phyloP scores from a whole-genome alignment of 495 filamentous ascomycete genomes.

The Annulohypoxylon moriforme region DNA sequence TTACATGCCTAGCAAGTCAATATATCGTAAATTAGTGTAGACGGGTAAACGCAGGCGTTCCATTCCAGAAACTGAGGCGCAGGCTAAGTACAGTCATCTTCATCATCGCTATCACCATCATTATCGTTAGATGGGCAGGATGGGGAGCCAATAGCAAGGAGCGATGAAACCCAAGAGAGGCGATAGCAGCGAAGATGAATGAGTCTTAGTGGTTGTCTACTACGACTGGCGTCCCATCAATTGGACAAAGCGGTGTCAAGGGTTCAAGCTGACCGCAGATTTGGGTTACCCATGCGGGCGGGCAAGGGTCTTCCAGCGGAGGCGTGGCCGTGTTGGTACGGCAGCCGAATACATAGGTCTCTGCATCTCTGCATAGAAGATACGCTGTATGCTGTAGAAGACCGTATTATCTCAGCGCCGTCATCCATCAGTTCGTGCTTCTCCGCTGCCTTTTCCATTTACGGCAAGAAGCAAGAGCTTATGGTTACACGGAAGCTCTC shows the following conservation, averaged over 20 bases:
- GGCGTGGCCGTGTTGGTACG: slow-evolving; percentile 27
- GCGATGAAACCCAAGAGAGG: slow-evolving; percentile 31
- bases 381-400: too few relatives aligned
- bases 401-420: slow-evolving; percentile 37
- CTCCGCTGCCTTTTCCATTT: slow-evolving; percentile 32
- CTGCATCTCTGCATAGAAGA: not conserved
- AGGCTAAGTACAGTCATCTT: slow-evolving; percentile 25
- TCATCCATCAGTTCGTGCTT: slow-evolving; percentile 30
- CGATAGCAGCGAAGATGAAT: not conserved
- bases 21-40: slow-evolving; percentile 33
- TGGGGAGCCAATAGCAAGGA: slow-evolving; percentile 17
- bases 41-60: not conserved
- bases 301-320: slow-evolving; percentile 13
- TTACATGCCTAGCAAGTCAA: slow-evolving; percentile 33
- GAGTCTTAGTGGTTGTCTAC: slow-evolving; percentile 25
- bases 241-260: slow-evolving; percentile 40
- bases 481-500: slow-evolving; percentile 2
- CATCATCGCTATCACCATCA: slow-evolving; percentile 12
- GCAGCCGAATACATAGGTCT: not conserved
- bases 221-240: slow-evolving; percentile 17
- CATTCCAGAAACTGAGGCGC: not conserved
- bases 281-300: slow-evolving; percentile 39
- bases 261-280: slow-evolving; percentile 43
- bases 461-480: slow-evolving; percentile 11
- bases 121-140: not conserved